These are phyloP conservation scores for Ilyonectria mors-panacis DNA, from an alignment of 2,329 filamentous ascomycete genomes.

Conservation along the genomic window DNA sequence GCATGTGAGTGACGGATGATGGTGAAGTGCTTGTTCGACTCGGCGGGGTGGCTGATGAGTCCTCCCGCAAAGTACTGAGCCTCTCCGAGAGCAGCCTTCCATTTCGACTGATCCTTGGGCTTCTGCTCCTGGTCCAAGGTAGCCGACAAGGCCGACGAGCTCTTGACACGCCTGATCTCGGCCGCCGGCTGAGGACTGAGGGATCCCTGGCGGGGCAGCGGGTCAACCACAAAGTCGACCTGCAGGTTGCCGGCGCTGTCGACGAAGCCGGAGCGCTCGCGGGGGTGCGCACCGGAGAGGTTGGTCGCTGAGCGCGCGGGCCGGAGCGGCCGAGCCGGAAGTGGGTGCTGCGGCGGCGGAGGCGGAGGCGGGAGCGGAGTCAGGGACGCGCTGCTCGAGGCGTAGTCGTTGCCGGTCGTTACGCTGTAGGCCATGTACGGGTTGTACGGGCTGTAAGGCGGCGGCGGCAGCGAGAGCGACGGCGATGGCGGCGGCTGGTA, in stretches of 20 bases:
- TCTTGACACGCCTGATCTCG: constrained; percentile 52
- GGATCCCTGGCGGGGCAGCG: constrained; percentile 32
- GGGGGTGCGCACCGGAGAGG: constrained; percentile 42
- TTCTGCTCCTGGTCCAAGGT: constrained; percentile 26
- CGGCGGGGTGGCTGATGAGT: constrained; percentile 73
- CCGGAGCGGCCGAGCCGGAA: constrained; percentile 34
- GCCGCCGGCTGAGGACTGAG: constrained; percentile 31
- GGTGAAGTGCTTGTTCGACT: constrained; percentile 76
- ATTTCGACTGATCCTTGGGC: constrained; percentile 49
- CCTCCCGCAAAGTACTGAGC: constrained; percentile 77
- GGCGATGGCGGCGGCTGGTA: constrained; percentile 34
- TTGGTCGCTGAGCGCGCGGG: constrained; percentile 46
- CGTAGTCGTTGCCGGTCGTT: constrained; percentile 1
- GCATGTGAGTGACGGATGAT: constrained; percentile 77
- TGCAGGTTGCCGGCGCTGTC: constrained; percentile 37
- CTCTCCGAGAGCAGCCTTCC: constrained; percentile 68
- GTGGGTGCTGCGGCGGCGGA: neutral
- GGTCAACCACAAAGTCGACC: constrained; percentile 47
- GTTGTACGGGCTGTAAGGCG: constrained; percentile 34
- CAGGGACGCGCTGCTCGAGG: constrained; percentile 19
- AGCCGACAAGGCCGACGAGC: constrained; percentile 50
- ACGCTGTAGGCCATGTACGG: constrained; percentile 9
- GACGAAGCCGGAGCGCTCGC: constrained; percentile 39
- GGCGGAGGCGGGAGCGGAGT: constrained; percentile 37
- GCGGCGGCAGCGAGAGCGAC: constrained; percentile 27